These are phyloP conservation scores for Nakaseomyces delphensis DNA, from an alignment of 1,139 yeast genomes.

Conservation along the genomic window DNA sequence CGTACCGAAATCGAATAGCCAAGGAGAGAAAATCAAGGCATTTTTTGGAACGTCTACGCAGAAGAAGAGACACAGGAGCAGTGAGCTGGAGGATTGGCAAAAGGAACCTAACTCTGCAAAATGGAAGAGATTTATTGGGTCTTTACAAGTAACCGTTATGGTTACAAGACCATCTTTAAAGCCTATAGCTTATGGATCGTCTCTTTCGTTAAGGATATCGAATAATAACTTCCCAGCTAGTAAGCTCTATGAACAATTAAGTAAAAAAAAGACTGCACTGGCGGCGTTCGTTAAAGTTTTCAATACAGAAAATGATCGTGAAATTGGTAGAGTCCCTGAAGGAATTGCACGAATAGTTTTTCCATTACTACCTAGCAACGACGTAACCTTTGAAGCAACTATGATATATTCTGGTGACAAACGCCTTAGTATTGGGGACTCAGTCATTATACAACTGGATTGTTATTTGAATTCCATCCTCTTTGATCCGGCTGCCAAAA, in stretches of 20 bases:
- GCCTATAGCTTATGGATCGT: slow-evolving; percentile 45
- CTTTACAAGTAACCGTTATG: slow-evolving; percentile 68
- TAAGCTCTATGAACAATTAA: slow-evolving; percentile 26
- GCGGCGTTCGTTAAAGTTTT: slow-evolving; percentile 23
- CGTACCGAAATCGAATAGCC: neutral
- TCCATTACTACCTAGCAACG: slow-evolving; percentile 52
- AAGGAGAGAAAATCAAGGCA: neutral
- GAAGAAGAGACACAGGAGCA: neutral
- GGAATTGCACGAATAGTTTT: slow-evolving; percentile 60
- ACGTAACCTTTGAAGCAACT: slow-evolving; percentile 49
- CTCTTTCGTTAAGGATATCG: slow-evolving; percentile 23
- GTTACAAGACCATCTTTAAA: slow-evolving; percentile 67
- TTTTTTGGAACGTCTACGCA: neutral
- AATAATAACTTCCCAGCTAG: slow-evolving; percentile 4
- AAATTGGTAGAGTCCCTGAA: slow-evolving; percentile 71
- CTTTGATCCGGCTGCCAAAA: slow-evolving; percentile 34
- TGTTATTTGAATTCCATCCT: slow-evolving; percentile 48
- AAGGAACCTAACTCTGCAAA: neutral
- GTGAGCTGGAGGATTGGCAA: neutral
- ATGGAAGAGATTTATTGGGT: slow-evolving; percentile 51
- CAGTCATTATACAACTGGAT: slow-evolving; percentile 55
- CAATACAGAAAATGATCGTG: slow-evolving; percentile 35
- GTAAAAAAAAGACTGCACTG: slow-evolving; percentile 15
- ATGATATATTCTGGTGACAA: slow-evolving; percentile 49
- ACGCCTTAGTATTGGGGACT: slow-evolving; percentile 63